These are phyloP conservation scores for Brassica cretica DNA, from an alignment of 345 rosid genomes.

Conservation along the genomic window DNA sequence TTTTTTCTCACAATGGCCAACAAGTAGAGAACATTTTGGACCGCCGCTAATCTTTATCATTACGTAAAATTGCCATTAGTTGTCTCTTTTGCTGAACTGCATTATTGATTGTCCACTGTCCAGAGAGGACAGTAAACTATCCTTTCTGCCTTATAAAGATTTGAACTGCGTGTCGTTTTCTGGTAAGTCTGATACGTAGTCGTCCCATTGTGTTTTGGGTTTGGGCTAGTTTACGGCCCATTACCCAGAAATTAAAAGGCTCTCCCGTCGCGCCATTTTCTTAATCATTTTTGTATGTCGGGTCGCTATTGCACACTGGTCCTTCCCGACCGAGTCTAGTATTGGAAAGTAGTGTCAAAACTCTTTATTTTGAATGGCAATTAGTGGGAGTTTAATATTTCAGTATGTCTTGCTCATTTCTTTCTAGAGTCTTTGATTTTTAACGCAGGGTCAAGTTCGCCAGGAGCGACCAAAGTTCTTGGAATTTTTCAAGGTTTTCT, in stretches of 20 bases:
- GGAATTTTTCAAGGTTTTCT: neutral
- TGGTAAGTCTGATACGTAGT: neutral
- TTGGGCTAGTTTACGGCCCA: neutral
- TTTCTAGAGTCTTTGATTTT: neutral
- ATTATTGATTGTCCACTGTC: neutral
- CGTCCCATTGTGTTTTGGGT: neutral
- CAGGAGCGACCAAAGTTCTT: neutral
- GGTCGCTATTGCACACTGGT: neutral
- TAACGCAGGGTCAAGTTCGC: neutral
- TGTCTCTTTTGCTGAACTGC: neutral
- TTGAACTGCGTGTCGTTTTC: neutral
- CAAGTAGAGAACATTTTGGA: slow-evolving; percentile 18
- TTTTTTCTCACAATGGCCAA: slow-evolving; percentile 22
- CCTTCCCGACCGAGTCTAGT: neutral
- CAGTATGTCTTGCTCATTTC: neutral
- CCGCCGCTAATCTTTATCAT: neutral
- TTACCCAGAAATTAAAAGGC: too few species aligned
- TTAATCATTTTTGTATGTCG: neutral
- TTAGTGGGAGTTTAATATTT: neutral
- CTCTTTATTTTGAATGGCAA: neutral
- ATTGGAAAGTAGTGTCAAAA: neutral
- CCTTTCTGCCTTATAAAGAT: neutral
- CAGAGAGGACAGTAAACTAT: neutral
- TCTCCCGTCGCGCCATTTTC: neutral
- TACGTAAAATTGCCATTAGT: neutral